A percentile compares a stretch with the other conserved stretches of the same genome.
Evolutionary conservation across 202 grass and related monocot species (phyloP).

Genomic region (Bolboschoenoplectus hybrid): DNA sequence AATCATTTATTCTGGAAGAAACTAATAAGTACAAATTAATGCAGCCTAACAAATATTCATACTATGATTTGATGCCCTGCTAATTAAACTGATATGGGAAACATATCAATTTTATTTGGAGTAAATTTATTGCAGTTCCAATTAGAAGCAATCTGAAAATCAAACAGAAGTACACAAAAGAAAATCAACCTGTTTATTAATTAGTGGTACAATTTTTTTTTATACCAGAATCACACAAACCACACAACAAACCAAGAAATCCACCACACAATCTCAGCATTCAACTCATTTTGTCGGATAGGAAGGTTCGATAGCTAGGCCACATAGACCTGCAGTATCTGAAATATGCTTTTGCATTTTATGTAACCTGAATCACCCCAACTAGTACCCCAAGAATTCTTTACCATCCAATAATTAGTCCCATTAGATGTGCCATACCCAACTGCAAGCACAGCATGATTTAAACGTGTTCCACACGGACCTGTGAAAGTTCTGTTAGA

Average conservation of each 20-base stretch:
- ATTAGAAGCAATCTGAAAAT: neutral
- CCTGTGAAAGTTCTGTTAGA: conserved; percentile 44
- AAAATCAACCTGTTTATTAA: neutral
- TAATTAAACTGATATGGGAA: no score
- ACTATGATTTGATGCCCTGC: no score
- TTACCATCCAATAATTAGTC: conserved; percentile 57
- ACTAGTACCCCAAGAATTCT: conserved; percentile 65
- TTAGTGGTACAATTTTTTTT: neutral
- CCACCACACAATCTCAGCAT: neutral
- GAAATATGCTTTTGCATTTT: conserved; percentile 51
- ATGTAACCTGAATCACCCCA: conserved; percentile 55
- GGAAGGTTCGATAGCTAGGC: conserved; percentile 36
- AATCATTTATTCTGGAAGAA: no score
- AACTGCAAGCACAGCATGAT: conserved; percentile 50
- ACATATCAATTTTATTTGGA: neutral
- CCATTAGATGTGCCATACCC: conserved; percentile 43
- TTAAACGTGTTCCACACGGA: conserved; percentile 33
- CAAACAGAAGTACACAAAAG: neutral
- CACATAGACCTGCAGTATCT: conserved; percentile 31
- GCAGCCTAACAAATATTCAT: no score
- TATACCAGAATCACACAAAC: neutral
- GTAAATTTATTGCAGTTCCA: neutral
- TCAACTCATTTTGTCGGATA: conserved; percentile 39
- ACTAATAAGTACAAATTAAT: no score
- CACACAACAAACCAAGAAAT: neutral